phyloP scores from a whole-genome alignment of 202 grass and related monocot genomes.

The Bolboschoenoplectus hybrid region DNA sequence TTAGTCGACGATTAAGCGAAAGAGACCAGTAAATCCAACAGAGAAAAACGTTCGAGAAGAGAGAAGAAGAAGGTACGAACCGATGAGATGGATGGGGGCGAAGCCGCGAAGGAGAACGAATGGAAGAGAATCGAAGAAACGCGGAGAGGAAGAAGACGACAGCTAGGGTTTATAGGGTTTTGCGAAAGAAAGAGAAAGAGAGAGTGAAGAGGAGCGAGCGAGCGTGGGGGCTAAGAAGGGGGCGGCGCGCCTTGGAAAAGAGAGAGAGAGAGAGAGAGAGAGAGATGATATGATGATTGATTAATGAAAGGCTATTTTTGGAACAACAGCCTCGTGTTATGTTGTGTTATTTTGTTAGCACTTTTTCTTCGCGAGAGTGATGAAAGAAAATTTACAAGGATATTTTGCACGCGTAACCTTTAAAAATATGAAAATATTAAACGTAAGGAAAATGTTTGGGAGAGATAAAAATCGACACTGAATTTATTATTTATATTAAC shows the following conservation, averaged over 20 bases:
- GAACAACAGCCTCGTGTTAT: slow-evolving; percentile 22
- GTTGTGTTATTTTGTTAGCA: background rate
- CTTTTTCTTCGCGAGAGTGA: background rate
- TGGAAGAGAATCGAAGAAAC: slow-evolving; percentile 27
- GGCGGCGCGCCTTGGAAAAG: slow-evolving; percentile 29
- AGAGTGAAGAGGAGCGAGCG: slow-evolving; percentile 11
- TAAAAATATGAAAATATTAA: background rate
- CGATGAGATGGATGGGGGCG: background rate
- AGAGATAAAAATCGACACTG: too few relatives aligned
- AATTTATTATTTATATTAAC: too few relatives aligned
- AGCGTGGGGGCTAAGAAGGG: slow-evolving; percentile 31
- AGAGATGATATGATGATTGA: slow-evolving; percentile 38
- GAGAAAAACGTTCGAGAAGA: slow-evolving; percentile 8
- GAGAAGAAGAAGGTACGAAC: background rate
- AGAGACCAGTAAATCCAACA: background rate
- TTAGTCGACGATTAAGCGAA: slow-evolving; percentile 2
- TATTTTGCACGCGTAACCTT: slow-evolving; percentile 10
- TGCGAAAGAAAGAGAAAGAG: background rate
- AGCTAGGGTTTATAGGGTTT: slow-evolving; percentile 44
- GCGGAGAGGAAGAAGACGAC: slow-evolving; percentile 54
- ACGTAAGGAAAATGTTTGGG: too few relatives aligned
- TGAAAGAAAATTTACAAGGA: background rate
- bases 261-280: slow-evolving; percentile 12
- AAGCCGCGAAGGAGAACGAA: background rate
- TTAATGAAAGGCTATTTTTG: slow-evolving; percentile 38